Evolutionary conservation across 495 filamentous ascomycete species (phyloP), one percentile per base, ranked within the genome.

Genomic region (Tirmania nivea): DNA sequence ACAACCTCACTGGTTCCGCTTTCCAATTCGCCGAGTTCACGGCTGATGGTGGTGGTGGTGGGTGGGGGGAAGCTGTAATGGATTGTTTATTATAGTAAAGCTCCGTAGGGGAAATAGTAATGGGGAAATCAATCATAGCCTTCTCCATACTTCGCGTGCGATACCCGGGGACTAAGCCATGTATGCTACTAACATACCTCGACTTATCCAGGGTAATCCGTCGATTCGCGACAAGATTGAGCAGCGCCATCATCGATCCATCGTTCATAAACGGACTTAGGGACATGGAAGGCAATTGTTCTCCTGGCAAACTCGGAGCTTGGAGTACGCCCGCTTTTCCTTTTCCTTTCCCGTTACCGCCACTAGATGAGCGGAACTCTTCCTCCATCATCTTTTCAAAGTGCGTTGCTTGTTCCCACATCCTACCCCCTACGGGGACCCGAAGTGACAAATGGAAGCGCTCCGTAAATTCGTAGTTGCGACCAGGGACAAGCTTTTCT

Each of bases 161-260:
- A 51, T 65, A 65, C 10, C 62, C 62, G 34, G 64, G 57, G 10
- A 65, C 61, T 20, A 65, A 51, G 10, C 62, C 62, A n/a, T 54
- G 54, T 10, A 48, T 56, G 52, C 54, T 52, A 16, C 58, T 54
- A 11, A 55, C 55, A 52, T 62, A 65, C 16, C 54, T 59, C 17
- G 56, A 57, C 35, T 61, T 59, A 25, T 55, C 54, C 10, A 65
- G 52, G 34, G 55, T 53, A 5, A 64, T 56, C 60, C 53, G 55
- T 56, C 63, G 49, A 16, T 56, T 51, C 42, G 58, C 62, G 35
- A 62, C 58, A 56, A 60, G 59, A 54, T 66, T 63, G 51, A 68
- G 65, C 11, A 68, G 21, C 31, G 63, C 60, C 37, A 64, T 66
- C 52, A 68, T 66, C 17, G 59, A 61, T 5, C 66, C 66, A 52